These are phyloP conservation scores for Aspergillus sp. DNA, from an alignment of 2,329 filamentous ascomycete genomes.

Conservation along the genomic window DNA sequence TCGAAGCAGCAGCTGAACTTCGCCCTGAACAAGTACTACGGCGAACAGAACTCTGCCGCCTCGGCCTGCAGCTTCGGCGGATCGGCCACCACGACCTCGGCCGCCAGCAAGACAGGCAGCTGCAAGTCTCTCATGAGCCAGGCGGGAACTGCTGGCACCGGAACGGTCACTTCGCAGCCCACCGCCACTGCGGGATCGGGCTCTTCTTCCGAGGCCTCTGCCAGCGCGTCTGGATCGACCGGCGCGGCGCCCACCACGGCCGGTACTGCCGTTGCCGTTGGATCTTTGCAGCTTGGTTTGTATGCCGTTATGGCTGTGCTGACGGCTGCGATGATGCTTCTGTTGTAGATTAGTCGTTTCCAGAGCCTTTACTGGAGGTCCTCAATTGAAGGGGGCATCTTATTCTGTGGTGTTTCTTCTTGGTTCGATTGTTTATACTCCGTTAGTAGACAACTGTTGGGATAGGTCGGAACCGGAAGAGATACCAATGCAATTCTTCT, in stretches of 20 bases:
- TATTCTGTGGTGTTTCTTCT: too few relatives aligned
- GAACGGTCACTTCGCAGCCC: constrained; percentile 38
- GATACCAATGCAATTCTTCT: too few relatives aligned
- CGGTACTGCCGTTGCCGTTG: constrained; percentile 4
- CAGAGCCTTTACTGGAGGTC: too few relatives aligned
- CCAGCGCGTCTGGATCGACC: constrained; percentile 13
- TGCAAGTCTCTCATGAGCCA: constrained; percentile 40
- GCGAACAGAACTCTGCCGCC: constrained; percentile 35
- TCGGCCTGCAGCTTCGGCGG: constrained; percentile 46
- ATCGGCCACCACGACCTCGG: constrained; percentile 37
- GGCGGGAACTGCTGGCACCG: constrained; percentile 41
- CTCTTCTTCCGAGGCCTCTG: constrained; percentile 14
- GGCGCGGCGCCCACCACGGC: not conserved
- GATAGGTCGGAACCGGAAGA: too few relatives aligned
- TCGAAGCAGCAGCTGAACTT: constrained; percentile 44
- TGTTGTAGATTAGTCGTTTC: not conserved
- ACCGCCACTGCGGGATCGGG: constrained; percentile 25
- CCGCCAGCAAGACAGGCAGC: constrained; percentile 35
- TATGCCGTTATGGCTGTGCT: not conserved
- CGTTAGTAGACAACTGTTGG: too few relatives aligned
- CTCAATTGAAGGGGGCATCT: too few relatives aligned
- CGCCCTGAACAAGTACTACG: constrained; percentile 47
- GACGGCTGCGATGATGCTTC: not conserved
- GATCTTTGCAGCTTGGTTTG: constrained; percentile 34
- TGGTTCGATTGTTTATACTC: too few relatives aligned